These are phyloP conservation scores for Cornus kousa DNA, from an alignment of 148 eudicot species.

Conservation along the genomic window DNA sequence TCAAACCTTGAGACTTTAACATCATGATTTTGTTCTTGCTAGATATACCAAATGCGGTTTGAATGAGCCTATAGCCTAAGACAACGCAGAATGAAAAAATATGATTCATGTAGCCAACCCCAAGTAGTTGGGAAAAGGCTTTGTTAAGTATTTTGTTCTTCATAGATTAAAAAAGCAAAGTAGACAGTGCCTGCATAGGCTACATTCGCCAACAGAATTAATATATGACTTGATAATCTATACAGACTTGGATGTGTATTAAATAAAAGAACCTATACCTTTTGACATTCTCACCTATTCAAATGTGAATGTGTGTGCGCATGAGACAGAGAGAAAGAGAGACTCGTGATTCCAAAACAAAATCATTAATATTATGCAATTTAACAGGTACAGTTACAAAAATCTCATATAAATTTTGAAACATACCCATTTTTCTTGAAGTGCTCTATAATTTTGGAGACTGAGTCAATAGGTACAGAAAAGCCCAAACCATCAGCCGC, in stretches of 20 bases:
- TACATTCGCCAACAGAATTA: background rate
- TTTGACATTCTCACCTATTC: background rate
- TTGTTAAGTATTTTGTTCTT: too few species aligned
- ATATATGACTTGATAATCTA: background rate
- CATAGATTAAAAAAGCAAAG: background rate
- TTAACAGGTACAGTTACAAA: background rate
- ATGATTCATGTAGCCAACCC: too few species aligned
- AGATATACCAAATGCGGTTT: too few species aligned
- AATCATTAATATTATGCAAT: background rate
- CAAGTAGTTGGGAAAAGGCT: too few species aligned
- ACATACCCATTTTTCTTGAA: constrained; percentile 80
- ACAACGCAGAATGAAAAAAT: too few species aligned
- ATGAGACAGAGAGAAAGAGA: background rate
- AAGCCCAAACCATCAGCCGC: constrained; percentile 89
- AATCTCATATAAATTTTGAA: background rate
- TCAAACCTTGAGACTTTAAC: too few species aligned
- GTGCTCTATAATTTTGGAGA: constrained; percentile 73
- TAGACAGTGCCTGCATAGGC: too few species aligned
- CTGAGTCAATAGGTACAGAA: constrained; percentile 91
- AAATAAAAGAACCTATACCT: background rate
- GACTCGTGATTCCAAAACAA: background rate
- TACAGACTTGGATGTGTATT: background rate
- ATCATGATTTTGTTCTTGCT: too few species aligned
- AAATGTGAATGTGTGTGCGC: background rate
- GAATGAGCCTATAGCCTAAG: too few species aligned